phyloP scores from a whole-genome alignment of 1,139 yeast species.

The Hyphopichia khmerensis region DNA sequence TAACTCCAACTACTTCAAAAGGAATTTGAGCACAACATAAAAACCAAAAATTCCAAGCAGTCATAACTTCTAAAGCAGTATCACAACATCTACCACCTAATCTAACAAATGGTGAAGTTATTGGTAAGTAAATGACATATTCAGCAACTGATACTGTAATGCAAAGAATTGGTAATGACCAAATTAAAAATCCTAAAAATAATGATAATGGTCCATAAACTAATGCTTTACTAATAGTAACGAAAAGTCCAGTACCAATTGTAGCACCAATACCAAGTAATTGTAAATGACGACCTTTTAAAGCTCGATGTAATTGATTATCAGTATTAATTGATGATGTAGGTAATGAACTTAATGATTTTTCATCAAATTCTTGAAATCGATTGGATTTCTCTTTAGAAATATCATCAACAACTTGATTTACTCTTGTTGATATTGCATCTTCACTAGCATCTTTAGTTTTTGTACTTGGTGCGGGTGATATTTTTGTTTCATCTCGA shows the following conservation, averaged over 20 bases:
- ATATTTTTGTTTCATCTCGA: not conserved
- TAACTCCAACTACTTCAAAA: slow-evolving; percentile 77
- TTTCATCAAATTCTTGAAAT: not conserved
- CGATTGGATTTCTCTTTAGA: slow-evolving; percentile 2
- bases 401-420: not conserved
- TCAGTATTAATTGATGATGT: slow-evolving; percentile 7
- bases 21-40: slow-evolving; percentile 74
- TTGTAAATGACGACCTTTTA: slow-evolving; percentile 43
- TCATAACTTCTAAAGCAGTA: slow-evolving; percentile 71
- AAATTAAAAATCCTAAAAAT: slow-evolving; percentile 36
- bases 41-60: slow-evolving; percentile 80
- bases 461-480: not conserved
- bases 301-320: slow-evolving; percentile 18
- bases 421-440: not conserved
- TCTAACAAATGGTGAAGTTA: slow-evolving; percentile 54
- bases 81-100: slow-evolving; percentile 53
- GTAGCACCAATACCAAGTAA: slow-evolving; percentile 52
- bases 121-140: slow-evolving; percentile 76
- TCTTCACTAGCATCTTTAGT: not conserved
- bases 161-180: slow-evolving; percentile 52
- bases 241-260: slow-evolving; percentile 48
- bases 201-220: slow-evolving; percentile 50
- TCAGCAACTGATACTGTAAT: slow-evolving; percentile 74
- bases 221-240: slow-evolving; percentile 40
- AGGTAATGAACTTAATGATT: slow-evolving; percentile 2